A percentile compares a stretch with the other conserved stretches of the same genome.
These are phyloP conservation scores for Sporobolomyces roseus DNA, from an alignment of 768 basidiomycete species.

Conservation along the genomic window DNA sequence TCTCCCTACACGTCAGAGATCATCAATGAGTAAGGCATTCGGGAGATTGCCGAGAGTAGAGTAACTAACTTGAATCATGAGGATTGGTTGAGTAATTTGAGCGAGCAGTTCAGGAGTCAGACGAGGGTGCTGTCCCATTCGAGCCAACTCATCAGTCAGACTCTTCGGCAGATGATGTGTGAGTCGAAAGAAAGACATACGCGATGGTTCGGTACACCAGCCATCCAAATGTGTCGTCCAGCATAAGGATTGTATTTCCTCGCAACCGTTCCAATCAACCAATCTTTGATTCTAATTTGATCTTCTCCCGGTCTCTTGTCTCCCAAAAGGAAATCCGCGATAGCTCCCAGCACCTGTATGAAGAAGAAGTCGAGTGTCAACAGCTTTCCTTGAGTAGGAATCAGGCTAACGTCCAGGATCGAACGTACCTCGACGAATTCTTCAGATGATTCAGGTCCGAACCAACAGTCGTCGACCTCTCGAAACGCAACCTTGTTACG, in stretches of 20 bases:
- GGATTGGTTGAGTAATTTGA: constrained; percentile 10
- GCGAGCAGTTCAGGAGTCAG: constrained; percentile 15
- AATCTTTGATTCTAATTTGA: constrained; percentile 5
- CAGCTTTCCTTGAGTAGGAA: too few relatives aligned
- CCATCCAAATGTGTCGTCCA: neutral
- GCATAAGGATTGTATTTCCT: constrained; percentile 25
- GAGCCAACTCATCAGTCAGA: neutral
- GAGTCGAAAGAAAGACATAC: neutral
- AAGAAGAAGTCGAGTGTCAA: too few relatives aligned
- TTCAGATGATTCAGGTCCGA: neutral
- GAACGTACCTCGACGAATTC: constrained; percentile 24
- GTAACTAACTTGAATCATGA: constrained; percentile 28
- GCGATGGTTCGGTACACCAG: constrained; percentile 10
- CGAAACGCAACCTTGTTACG: constrained; percentile 15
- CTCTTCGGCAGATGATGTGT: neutral
- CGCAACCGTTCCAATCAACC: neutral
- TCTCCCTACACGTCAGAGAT: constrained; percentile 9
- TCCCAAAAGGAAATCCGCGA: constrained; percentile 12
- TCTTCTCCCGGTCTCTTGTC: neutral
- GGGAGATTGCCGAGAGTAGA: neutral
- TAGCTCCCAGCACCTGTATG: constrained; percentile 6
- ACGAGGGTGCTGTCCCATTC: constrained; percentile 2
- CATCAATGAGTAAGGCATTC: neutral
- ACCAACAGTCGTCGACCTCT: constrained; percentile 18
- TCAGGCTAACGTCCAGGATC: too few relatives aligned